Percentiles rank a stretch among this genome's conserved stretches.
phyloP scores from a whole-genome alignment of 139 green algal genomes.

The Chlamydomonas applanata region DNA sequence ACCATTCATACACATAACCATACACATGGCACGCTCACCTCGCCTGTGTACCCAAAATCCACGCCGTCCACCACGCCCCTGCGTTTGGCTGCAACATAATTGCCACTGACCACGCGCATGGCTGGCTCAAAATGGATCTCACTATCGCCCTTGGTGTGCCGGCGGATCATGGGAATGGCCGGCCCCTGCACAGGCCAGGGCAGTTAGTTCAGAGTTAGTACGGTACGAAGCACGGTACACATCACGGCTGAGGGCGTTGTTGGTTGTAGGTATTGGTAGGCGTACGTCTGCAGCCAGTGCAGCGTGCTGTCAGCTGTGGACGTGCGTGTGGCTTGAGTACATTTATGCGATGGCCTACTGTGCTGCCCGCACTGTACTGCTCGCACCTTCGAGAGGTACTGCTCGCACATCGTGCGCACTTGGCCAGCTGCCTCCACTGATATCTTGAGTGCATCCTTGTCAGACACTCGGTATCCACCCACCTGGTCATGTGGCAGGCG shows the following conservation, averaged over 20 bases:
- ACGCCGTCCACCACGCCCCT: slow-evolving; percentile 87
- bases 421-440: slow-evolving; percentile 72
- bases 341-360: too few relatives aligned
- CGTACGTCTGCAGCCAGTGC: background rate
- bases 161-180: slow-evolving; percentile 79
- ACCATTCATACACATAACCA: background rate
- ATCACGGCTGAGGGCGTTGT: too few relatives aligned
- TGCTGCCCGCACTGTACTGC: too few relatives aligned
- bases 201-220: background rate
- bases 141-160: slow-evolving; percentile 73
- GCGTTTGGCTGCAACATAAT: slow-evolving; percentile 90
- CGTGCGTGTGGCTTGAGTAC: too few relatives aligned
- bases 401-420: slow-evolving; percentile 68
- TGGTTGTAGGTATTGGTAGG: background rate
- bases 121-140: slow-evolving; percentile 56
- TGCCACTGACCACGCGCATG: slow-evolving; percentile 71
- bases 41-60: slow-evolving; percentile 86
- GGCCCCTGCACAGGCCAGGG: slow-evolving; percentile 39
- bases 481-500: too few relatives aligned
- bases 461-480: slow-evolving; percentile 83
- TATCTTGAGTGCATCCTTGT: slow-evolving; percentile 50
- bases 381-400: slow-evolving; percentile 69
- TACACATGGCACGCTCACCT: slow-evolving; percentile 48
- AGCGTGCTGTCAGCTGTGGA: background rate
- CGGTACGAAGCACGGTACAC: too few relatives aligned